Percentiles rank a stretch among this genome's conserved stretches.
phyloP scores from a whole-genome alignment of 345 rosid species.

The Tarenaya hassleriana region DNA sequence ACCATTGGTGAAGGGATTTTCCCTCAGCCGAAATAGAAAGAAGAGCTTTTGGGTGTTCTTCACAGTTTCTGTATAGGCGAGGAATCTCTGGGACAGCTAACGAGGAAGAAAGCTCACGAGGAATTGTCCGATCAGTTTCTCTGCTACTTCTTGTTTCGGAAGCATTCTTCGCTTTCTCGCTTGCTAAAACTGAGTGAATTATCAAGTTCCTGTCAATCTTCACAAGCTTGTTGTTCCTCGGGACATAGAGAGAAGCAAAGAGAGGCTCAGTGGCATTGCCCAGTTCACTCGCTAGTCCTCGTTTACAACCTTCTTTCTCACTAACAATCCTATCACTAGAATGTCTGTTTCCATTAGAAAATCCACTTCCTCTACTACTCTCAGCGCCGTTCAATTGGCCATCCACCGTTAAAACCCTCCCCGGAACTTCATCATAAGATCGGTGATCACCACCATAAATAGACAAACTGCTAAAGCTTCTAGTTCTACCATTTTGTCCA shows the following conservation, averaged over 20 bases:
- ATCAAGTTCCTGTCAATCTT: conserved; percentile 97
- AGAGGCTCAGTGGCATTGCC: conserved; percentile 68
- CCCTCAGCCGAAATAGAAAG: conserved; percentile 59
- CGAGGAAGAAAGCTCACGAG: conserved; percentile 44
- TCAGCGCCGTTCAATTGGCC: conserved; percentile 45
- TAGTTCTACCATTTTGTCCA: conserved; percentile 40
- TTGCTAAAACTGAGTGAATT: conserved; percentile 86
- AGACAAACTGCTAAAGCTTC: conserved; percentile 27
- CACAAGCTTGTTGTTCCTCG: conserved; percentile 92
- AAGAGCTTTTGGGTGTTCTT: conserved; percentile 49
- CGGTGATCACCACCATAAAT: conserved; percentile 38
- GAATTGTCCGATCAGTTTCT: conserved; percentile 46
- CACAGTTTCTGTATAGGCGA: conserved; percentile 27
- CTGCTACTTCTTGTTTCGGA: conserved; percentile 29
- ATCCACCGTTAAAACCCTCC: conserved; percentile 48
- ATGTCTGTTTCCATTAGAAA: conserved; percentile 26
- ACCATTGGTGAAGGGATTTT: conserved; percentile 83
- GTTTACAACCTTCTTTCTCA: conserved; percentile 35
- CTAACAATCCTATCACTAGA: conserved; percentile 23
- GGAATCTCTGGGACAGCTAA: conserved; percentile 55
- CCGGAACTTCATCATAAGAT: conserved; percentile 39
- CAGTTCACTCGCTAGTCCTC: conserved; percentile 20
- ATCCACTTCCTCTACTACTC: conserved; percentile 27
- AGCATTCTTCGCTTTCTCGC: conserved; percentile 61
- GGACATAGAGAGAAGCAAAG: conserved; percentile 88